Base-by-base conservation (phyloP, 805 yeast genomes). In the Pichia eremophila region DNA sequence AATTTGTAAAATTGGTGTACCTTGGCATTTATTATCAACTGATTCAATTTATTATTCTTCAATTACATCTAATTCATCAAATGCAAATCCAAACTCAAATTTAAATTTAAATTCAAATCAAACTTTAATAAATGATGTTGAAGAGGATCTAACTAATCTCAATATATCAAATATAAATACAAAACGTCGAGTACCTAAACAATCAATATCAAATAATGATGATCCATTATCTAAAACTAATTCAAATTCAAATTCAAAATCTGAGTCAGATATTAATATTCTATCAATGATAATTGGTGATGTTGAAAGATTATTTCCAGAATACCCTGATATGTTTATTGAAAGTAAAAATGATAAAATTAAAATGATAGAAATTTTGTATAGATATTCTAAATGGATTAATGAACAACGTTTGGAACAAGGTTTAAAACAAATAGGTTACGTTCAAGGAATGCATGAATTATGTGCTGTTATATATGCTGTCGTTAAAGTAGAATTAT, bases 401-500 rank as follows among this genome's bases (percentile, higher is more conserved):
- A 55, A 55, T 10, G 54, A 53, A 14, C 37, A 45, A 4, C 31
- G 47, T 37, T 18, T 22, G 3, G 15, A 25, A 9, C 39, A 40
- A 17, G 45, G 42, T 8, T 37, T 37, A 18, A 48, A 48, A 35
- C 28, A 41, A 41, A 11, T 48, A 12, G 51, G 55, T 11, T 73
- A 73, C 51, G 72, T 70, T 51, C 82, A 77, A 56, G 82, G 82
- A 1, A 57, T 75, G 44, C 82, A 77, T 60, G 82, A 77, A 56
- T 61, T 77, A 5, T 60, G 72, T 45, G 82, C 81, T 1, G 56
- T 76, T 46, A 63, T 77, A 8, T 75, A 66, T 55, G 61, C 71
- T 18, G 67, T 66, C 45, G 48, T 77, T 19, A 53, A 58, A 35
- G 55, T 58, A 9, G 81, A 77, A 51, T 57, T 72, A 4, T 55